phyloP scores from a whole-genome alignment of 345 rosid species.

The Lepidium didymum region DNA sequence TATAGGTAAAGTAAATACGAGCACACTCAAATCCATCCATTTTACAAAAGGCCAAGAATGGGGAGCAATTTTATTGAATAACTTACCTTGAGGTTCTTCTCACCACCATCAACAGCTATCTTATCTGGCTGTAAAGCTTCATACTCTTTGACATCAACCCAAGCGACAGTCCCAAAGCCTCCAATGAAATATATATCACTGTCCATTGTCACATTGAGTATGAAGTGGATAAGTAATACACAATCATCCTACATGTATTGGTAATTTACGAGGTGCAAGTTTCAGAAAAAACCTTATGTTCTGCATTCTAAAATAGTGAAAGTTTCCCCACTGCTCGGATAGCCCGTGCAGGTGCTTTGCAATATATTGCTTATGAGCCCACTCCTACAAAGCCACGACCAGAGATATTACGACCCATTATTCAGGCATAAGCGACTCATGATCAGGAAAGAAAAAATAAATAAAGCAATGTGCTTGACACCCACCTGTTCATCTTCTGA shows the following conservation, averaged over 20 bases:
- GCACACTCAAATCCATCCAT: background rate
- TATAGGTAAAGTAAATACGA: background rate
- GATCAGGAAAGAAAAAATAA: background rate
- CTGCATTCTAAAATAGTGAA: conserved; percentile 91
- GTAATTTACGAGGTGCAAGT: background rate
- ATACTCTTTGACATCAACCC: conserved; percentile 93
- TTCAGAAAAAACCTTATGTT: conserved; percentile 58
- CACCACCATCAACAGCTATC: conserved; percentile 95
- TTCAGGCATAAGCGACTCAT: background rate
- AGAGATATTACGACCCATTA: background rate
- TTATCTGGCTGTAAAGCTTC: conserved; percentile 79
- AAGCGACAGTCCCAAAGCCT: conserved; percentile 98
- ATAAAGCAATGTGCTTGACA: background rate
- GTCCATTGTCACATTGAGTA: conserved; percentile 7
- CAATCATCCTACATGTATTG: background rate
- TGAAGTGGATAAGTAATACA: background rate
- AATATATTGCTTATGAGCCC: conserved; percentile 92
- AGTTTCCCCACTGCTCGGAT: conserved; percentile 95
- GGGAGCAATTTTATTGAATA: background rate
- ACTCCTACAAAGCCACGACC: conserved; percentile 51
- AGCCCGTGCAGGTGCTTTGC: conserved; percentile 89
- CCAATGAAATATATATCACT: conserved; percentile 98
- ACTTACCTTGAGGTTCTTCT: conserved; percentile 75
- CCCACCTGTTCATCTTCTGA: conserved; percentile 76
- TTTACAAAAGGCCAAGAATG: background rate